These are phyloP conservation scores for Coniochaeta prunicola DNA, from an alignment of 2,329 filamentous ascomycete genomes.

Conservation along the genomic window DNA sequence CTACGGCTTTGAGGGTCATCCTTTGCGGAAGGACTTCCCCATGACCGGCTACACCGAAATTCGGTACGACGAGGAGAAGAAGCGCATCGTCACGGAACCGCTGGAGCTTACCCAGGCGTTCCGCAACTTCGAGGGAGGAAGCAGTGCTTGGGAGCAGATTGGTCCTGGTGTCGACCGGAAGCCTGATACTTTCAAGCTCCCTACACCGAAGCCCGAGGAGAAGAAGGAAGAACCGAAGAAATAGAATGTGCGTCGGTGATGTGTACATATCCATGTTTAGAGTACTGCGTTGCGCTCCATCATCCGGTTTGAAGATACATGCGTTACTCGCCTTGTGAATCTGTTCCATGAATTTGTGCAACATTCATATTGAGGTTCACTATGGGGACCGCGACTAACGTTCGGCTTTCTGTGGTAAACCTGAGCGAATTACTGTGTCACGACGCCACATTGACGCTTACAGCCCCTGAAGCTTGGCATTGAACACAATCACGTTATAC, in stretches of 20 bases:
- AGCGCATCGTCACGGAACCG: slow-evolving; percentile 96
- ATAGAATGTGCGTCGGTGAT: slow-evolving; percentile 36
- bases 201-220: slow-evolving; percentile 90
- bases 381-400: no score
- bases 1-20: slow-evolving; percentile 97
- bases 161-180: slow-evolving; percentile 66
- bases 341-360: neutral
- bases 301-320: neutral
- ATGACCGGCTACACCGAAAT: slow-evolving; percentile 97
- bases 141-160: slow-evolving; percentile 61
- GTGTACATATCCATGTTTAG: slow-evolving; percentile 13
- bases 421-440: neutral
- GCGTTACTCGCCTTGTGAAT: neutral
- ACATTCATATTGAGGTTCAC: no score
- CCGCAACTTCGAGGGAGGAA: slow-evolving; percentile 93
- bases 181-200: slow-evolving; percentile 86
- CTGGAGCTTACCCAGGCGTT: slow-evolving; percentile 97
- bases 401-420: no score
- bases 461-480: neutral
- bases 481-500: neutral
- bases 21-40: slow-evolving; percentile 95
- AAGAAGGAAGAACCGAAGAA: slow-evolving; percentile 91
- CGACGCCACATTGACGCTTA: neutral
- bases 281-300: neutral
- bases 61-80: slow-evolving; percentile 98